Conservation (phyloP, 2,329 filamentous ascomycete genomes). For the Escovopsis sp. region DNA sequence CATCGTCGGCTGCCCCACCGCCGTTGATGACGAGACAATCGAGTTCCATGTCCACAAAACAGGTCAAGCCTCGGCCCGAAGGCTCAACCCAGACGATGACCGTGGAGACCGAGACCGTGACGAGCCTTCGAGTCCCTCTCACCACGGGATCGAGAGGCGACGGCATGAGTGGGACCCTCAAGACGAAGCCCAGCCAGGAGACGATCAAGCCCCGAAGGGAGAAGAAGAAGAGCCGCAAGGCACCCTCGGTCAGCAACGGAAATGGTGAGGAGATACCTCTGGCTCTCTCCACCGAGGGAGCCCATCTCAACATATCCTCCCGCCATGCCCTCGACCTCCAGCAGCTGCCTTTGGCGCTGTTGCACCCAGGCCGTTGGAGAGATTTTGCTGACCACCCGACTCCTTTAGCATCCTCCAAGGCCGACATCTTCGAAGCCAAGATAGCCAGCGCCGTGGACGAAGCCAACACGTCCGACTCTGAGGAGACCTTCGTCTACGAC, state of each 20-base stretch:
- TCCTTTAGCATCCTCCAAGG: constrained; percentile 68
- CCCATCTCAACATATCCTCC: neutral
- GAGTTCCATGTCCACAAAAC: constrained; percentile 44
- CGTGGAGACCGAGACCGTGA: constrained; percentile 92
- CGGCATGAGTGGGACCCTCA: constrained; percentile 55
- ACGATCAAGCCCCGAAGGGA: constrained; percentile 92
- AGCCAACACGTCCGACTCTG: constrained; percentile 89
- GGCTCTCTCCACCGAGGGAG: neutral
- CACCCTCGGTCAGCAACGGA: constrained; percentile 52
- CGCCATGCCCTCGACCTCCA: neutral
- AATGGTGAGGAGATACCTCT: constrained; percentile 49
- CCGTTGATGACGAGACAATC: constrained; percentile 47
- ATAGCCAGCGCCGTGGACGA: constrained; percentile 93
- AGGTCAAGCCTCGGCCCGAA: constrained; percentile 57
- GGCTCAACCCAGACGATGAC: constrained; percentile 83
- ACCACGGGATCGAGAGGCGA: constrained; percentile 48
- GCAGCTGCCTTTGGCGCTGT: no score
- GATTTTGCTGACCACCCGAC: neutral
- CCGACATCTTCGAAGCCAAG: constrained; percentile 95
- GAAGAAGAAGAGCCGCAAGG: constrained; percentile 71
- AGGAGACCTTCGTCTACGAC: constrained; percentile 98
- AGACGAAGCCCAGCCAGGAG: constrained; percentile 81
- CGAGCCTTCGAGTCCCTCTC: constrained; percentile 69
- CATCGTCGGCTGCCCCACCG: constrained; percentile 32
- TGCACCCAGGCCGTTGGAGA: no score